These are phyloP conservation scores for Ogataea siamensis DNA, from an alignment of 805 yeast genomes.

Conservation along the genomic window DNA sequence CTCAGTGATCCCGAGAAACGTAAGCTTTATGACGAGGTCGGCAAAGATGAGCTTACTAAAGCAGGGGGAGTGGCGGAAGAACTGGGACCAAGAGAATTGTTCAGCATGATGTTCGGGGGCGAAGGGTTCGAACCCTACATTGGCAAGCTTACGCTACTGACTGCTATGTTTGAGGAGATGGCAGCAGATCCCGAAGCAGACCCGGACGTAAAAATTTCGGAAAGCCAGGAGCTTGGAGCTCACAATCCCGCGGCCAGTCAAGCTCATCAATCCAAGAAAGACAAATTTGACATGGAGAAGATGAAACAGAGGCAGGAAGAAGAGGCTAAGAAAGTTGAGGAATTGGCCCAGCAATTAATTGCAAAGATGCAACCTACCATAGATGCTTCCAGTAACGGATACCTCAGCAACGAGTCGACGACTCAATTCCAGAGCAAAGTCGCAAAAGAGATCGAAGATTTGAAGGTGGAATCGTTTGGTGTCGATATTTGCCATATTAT, in stretches of 20 bases:
- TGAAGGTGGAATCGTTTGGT: constrained; percentile 85
- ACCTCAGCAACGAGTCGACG: constrained; percentile 44
- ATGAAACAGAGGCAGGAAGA: constrained; percentile 32
- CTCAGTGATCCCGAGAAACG: constrained; percentile 63
- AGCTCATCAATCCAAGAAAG: constrained; percentile 11
- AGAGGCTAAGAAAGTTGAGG: constrained; percentile 49
- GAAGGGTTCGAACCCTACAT: constrained; percentile 83
- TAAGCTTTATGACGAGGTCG: constrained; percentile 68
- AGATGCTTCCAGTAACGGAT: constrained; percentile 36
- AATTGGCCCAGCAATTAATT: constrained; percentile 55
- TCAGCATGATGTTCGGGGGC: constrained; percentile 79
- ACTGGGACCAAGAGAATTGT: constrained; percentile 72
- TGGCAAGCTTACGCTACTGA: constrained; percentile 81
- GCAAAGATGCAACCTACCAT: constrained; percentile 39
- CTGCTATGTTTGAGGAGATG: constrained; percentile 54
- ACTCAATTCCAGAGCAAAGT: constrained; percentile 60
- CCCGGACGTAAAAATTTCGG: constrained; percentile 22
- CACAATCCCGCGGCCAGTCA: constrained; percentile 9
- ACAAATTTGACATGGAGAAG: constrained; percentile 27
- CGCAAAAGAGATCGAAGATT: constrained; percentile 76
- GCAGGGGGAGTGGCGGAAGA: constrained; percentile 57
- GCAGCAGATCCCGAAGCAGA: constrained; percentile 32
- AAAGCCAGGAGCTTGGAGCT: constrained; percentile 16
- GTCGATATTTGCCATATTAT: constrained; percentile 73
- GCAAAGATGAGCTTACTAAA: constrained; percentile 54